Conservation (phyloP, 1,284 basidiomycete genomes). For the Takashimella tepidaria region DNA sequence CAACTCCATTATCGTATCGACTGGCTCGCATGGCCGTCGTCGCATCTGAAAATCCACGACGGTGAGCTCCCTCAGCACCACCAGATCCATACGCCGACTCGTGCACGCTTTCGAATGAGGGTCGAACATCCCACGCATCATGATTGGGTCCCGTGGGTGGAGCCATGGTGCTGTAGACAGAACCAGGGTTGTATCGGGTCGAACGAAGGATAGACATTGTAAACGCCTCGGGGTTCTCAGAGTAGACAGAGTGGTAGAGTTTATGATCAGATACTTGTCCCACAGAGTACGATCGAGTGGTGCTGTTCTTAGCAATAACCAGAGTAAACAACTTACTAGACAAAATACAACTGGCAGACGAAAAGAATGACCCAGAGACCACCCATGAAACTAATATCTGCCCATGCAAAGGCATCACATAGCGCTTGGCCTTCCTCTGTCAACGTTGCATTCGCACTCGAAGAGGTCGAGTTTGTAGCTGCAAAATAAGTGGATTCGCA, state of each 20-base stretch:
- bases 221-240: conserved; percentile 53
- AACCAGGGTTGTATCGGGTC: conserved; percentile 59
- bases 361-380: conserved; percentile 73
- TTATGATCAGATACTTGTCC: conserved; percentile 72
- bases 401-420: conserved; percentile 84
- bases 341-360: conserved; percentile 61
- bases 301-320: conserved; percentile 67
- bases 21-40: not conserved
- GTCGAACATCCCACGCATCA: conserved; percentile 68
- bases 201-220: conserved; percentile 56
- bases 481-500: conserved; percentile 53
- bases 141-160: conserved; percentile 28
- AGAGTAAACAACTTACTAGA: conserved; percentile 22
- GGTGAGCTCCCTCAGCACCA: conserved; percentile 3
- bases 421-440: conserved; percentile 58
- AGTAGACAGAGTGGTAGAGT: conserved; percentile 69
- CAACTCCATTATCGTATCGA: not conserved
- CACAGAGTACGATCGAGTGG: conserved; percentile 66
- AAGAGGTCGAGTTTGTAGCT: conserved; percentile 39
- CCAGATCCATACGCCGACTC: conserved; percentile 14
- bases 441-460: conserved; percentile 23
- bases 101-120: conserved; percentile 52
- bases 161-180: conserved; percentile 16
- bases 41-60: not conserved
- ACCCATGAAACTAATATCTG: conserved; percentile 83